Conservation (phyloP, 106 monocot species). For the Dendrobium chrysotoxum region DNA sequence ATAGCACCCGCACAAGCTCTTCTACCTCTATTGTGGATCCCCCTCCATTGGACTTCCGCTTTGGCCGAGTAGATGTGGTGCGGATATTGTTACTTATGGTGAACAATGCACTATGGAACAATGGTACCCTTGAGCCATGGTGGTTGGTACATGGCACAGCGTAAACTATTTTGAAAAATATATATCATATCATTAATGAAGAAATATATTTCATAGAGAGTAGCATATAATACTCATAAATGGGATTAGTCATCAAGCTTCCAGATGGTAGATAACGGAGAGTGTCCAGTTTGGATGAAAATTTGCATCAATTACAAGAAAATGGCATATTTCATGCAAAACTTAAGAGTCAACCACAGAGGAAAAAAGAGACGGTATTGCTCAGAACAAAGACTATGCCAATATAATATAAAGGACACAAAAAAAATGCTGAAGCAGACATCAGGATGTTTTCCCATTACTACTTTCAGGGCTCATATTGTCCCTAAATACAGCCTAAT, state of each 20-base stretch:
- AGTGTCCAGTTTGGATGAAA: no score
- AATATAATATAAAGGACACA: no score
- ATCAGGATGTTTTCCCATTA: no score
- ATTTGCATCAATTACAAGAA: no score
- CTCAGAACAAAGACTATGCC: no score
- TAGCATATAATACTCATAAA: neutral
- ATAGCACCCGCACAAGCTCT: slow-evolving; percentile 48
- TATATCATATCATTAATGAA: neutral
- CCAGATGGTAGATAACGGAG: no score
- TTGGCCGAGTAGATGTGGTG: neutral
- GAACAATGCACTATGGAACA: neutral
- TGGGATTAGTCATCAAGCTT: neutral
- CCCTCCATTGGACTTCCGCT: slow-evolving; percentile 1
- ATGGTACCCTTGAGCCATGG: neutral
- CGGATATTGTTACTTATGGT: neutral
- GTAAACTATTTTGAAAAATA: neutral
- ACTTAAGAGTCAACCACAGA: no score
- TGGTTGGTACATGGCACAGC: neutral
- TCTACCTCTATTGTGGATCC: slow-evolving; percentile 30
- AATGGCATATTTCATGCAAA: no score
- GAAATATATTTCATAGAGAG: neutral
- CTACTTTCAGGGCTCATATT: no score
- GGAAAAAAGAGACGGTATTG: no score
- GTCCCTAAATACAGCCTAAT: no score
- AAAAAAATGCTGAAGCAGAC: no score